These are phyloP conservation scores for Neurospora pannonica DNA, from an alignment of 495 filamentous ascomycete species.

Conservation along the genomic window DNA sequence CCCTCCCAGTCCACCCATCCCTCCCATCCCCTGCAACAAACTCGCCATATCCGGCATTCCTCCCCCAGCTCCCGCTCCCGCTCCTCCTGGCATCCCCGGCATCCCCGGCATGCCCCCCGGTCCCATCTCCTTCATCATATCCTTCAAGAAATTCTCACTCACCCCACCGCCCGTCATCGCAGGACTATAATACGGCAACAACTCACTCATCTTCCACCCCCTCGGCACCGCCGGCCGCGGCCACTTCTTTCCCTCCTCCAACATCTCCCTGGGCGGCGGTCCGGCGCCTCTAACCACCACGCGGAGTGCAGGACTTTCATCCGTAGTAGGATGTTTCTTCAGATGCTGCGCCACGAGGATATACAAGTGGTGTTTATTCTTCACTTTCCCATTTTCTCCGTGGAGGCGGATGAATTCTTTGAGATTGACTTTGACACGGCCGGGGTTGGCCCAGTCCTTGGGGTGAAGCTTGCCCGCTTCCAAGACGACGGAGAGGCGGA, in stretches of 20 bases:
- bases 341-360: constrained; percentile 66
- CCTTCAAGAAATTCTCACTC: constrained; percentile 90
- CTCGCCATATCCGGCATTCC: constrained; percentile 32
- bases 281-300: constrained; percentile 53
- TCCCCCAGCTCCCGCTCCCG: background rate
- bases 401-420: constrained; percentile 37
- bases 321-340: constrained; percentile 59
- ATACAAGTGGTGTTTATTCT: constrained; percentile 89
- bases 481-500: constrained; percentile 69
- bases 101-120: constrained; percentile 26
- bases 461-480: constrained; percentile 90
- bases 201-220: constrained; percentile 82
- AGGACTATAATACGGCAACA: constrained; percentile 78
- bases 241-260: constrained; percentile 51
- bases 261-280: constrained; percentile 25
- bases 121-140: constrained; percentile 93
- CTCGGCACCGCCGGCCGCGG: constrained; percentile 67
- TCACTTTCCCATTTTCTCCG: constrained; percentile 29
- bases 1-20: constrained; percentile 8
- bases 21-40: constrained; percentile 28
- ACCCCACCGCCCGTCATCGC: constrained; percentile 90
- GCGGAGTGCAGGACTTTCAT: constrained; percentile 58
- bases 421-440: constrained; percentile 70
- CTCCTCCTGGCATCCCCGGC: constrained; percentile 1
- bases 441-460: constrained; percentile 96